phyloP scores from a whole-genome alignment of 371 early-diverging fungal genomes.

The Apophysomyces sp. region DNA sequence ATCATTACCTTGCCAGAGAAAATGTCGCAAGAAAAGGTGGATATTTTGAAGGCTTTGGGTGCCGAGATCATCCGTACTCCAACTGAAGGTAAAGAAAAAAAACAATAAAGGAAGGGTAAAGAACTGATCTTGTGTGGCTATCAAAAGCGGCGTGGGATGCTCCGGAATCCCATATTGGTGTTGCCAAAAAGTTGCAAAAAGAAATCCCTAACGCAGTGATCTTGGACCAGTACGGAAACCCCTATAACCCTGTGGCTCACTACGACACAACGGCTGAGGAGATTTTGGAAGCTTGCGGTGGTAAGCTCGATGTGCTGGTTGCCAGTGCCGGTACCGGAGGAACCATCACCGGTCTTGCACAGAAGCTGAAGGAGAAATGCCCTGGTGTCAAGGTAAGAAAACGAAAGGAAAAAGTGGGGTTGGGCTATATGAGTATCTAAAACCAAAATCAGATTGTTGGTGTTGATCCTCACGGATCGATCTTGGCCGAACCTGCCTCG shows the following conservation, averaged over 20 bases:
- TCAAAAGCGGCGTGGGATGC: conserved; percentile 91
- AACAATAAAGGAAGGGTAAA: no score
- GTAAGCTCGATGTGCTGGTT: conserved; percentile 94
- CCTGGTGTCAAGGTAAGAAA: conserved; percentile 74
- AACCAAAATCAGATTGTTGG: conserved; percentile 69
- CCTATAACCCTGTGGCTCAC: conserved; percentile 97
- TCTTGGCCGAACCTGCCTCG: conserved; percentile 87
- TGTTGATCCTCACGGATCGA: conserved; percentile 95
- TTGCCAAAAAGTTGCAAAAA: conserved; percentile 87
- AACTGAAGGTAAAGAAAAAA: conserved; percentile 63
- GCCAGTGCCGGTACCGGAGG: conserved; percentile 97
- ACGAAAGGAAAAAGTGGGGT: not conserved
- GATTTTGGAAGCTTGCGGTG: conserved; percentile 81
- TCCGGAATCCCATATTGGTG: conserved; percentile 96
- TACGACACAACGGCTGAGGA: conserved; percentile 91
- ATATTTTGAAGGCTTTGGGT: conserved; percentile 94
- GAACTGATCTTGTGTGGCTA: not conserved
- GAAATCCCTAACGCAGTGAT: conserved; percentile 95
- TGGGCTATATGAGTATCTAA: not conserved
- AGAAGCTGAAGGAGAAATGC: conserved; percentile 90
- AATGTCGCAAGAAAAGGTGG: conserved; percentile 98
- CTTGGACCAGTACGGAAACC: conserved; percentile 93
- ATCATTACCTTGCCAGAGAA: conserved; percentile 98
- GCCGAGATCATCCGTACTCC: conserved; percentile 98
- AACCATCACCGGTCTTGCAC: conserved; percentile 93